phyloP scores from a whole-genome alignment of 73 alveolate species.

The Paramecium octaurelia region DNA sequence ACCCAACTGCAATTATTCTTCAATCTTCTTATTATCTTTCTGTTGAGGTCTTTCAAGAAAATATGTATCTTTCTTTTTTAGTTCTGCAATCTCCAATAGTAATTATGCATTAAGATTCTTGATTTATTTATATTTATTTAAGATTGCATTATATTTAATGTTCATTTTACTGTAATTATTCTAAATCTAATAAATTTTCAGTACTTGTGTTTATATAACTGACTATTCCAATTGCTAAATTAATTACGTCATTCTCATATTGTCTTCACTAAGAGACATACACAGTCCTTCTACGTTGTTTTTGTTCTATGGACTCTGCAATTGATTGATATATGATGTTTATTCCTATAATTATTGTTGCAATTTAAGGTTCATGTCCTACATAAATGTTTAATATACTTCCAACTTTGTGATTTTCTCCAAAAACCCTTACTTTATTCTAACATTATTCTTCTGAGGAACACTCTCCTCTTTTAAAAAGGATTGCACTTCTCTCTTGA shows the following conservation, averaged over 20 bases:
- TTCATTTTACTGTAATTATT: not conserved
- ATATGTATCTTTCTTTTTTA: not conserved
- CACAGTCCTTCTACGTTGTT: not conserved
- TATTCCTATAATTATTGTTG: not conserved
- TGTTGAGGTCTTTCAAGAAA: not conserved
- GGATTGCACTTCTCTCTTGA: conserved; percentile 10
- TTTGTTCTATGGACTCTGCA: not conserved
- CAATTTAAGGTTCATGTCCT: not conserved
- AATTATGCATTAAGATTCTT: not conserved
- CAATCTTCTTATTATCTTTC: not conserved
- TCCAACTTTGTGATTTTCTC: not conserved
- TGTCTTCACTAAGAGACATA: not conserved
- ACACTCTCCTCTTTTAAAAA: not conserved
- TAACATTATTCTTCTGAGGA: not conserved
- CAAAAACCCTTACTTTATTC: not conserved
- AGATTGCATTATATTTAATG: conserved; percentile 14
- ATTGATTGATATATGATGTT: not conserved
- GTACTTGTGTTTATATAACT: not conserved
- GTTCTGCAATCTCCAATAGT: not conserved
- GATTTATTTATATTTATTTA: not conserved
- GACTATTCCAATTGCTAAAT: not conserved
- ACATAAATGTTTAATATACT: not conserved
- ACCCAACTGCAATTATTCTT: not conserved
- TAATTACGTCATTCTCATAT: not conserved
- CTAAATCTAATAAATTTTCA: not conserved